Conservation (phyloP, 345 rosid species). For the Populus pruinosa region DNA sequence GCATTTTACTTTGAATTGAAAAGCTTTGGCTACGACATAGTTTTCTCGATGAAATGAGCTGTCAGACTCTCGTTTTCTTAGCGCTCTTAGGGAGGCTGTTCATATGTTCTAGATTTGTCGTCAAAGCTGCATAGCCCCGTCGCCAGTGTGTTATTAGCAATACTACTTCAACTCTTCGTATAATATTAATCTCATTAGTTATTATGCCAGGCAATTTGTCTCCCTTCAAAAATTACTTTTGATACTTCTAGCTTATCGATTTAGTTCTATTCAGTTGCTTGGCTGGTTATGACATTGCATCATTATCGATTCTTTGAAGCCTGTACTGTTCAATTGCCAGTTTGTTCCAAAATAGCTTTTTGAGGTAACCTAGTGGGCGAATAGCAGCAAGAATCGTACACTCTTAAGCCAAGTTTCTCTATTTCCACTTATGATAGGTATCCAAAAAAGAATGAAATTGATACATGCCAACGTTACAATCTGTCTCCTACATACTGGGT, state of each 20-base stretch:
- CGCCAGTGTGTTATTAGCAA: not conserved
- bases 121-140: not conserved
- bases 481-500: not conserved
- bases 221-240: too few species aligned
- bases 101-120: not conserved
- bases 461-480: constrained; percentile 3
- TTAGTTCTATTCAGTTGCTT: too few species aligned
- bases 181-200: too few species aligned
- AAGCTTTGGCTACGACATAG: not conserved
- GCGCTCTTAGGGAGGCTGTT: not conserved
- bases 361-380: not conserved
- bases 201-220: too few species aligned
- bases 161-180: not conserved
- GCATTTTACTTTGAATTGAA: not conserved
- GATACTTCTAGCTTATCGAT: too few species aligned
- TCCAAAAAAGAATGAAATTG: not conserved
- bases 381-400: not conserved
- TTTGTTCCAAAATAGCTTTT: not conserved
- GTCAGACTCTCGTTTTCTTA: not conserved
- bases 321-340: not conserved
- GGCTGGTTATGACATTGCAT: too few species aligned
- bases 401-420: not conserved
- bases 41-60: not conserved
- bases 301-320: not conserved
- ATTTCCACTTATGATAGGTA: not conserved